Conservation (phyloP, 2,329 filamentous ascomycete species). For the Sporothrix inflata region DNA sequence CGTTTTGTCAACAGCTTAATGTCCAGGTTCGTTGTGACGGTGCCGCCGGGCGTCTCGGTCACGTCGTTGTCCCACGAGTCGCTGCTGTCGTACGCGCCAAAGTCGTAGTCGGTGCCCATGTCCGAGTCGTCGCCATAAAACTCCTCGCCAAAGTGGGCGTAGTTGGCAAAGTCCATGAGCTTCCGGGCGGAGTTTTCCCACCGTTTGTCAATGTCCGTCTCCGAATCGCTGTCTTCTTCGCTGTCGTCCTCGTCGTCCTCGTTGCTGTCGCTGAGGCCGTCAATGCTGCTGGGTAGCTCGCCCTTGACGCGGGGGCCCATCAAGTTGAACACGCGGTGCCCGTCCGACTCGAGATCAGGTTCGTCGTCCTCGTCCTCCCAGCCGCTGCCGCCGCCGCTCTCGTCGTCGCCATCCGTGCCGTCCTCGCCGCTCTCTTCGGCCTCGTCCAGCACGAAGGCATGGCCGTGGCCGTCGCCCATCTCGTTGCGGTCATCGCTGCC, state of each 20-base stretch:
- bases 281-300: background rate
- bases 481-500: constrained; percentile 1
- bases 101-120: background rate
- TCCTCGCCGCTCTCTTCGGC: background rate
- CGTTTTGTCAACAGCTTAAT: background rate
- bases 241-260: background rate
- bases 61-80: constrained; percentile 17
- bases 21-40: background rate
- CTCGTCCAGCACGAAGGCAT: background rate
- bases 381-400: background rate
- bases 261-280: background rate
- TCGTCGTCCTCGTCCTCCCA: background rate
- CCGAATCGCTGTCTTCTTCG: background rate
- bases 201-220: background rate
- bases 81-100: constrained; percentile 2
- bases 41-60: background rate
- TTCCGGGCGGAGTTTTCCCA: background rate
- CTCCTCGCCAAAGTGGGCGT: background rate
- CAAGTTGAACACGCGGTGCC: background rate
- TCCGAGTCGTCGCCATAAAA: background rate
- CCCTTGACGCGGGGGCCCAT: background rate
- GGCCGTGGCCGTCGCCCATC: background rate
- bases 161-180: background rate
- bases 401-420: background rate
- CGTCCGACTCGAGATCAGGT: background rate